Conservation (phyloP, 208 protist genomes). For the Naegleria lovaniensis region DNA sequence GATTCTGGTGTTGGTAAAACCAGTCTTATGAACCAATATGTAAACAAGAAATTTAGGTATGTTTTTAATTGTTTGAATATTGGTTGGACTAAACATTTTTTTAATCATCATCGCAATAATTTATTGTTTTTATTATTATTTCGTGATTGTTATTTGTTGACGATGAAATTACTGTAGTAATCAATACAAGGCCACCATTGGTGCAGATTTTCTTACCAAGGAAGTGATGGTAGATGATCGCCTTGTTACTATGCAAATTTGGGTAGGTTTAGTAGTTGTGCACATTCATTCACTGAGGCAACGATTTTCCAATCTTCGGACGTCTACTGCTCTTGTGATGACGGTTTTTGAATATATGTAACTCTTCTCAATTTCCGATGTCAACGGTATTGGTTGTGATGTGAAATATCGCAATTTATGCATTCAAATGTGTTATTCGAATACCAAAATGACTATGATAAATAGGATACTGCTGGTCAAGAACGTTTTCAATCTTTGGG, state of each 20-base stretch:
- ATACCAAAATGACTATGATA: slow-evolving; percentile 30
- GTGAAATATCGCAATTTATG: neutral
- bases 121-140: neutral
- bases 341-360: too few relatives aligned
- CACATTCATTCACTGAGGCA: too few relatives aligned
- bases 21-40: slow-evolving; percentile 82
- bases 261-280: too few relatives aligned
- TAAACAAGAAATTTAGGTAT: slow-evolving; percentile 72
- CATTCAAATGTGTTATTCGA: neutral
- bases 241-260: slow-evolving; percentile 38
- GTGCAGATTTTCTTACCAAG: slow-evolving; percentile 88
- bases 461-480: slow-evolving; percentile 61
- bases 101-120: neutral
- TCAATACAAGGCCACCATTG: slow-evolving; percentile 89
- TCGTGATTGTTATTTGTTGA: slow-evolving; percentile 22
- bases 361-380: too few relatives aligned
- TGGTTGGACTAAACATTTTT: neutral
- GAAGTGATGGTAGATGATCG: slow-evolving; percentile 78
- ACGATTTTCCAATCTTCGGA: too few relatives aligned
- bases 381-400: too few relatives aligned
- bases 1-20: slow-evolving; percentile 51
- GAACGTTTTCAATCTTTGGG: slow-evolving; percentile 88
- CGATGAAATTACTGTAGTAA: slow-evolving; percentile 32
- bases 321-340: too few relatives aligned
- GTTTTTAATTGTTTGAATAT: neutral